phyloP scores from a whole-genome alignment of 2,329 filamentous ascomycete genomes.

The Verticillium klebahnii region DNA sequence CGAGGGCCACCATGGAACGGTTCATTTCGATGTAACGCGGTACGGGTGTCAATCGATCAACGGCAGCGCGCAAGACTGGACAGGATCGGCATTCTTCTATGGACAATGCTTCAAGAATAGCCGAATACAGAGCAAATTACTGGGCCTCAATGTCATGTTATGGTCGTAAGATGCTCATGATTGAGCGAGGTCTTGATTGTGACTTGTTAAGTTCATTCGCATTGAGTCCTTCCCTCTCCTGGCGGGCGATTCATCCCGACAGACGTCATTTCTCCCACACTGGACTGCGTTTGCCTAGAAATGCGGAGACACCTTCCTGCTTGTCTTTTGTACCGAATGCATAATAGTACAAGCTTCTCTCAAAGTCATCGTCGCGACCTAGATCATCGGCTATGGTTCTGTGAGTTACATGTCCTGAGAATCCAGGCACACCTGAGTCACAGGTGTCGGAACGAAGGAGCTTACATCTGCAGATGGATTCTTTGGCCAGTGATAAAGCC shows the following conservation, averaged over 20 bases:
- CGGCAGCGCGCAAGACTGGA: too few relatives aligned
- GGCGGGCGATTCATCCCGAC: neutral
- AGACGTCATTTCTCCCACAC: neutral
- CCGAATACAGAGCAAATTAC: too few relatives aligned
- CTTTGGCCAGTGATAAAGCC: slow-evolving; percentile 22
- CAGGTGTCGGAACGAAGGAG: neutral
- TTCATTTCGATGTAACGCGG: too few relatives aligned
- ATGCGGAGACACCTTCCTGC: slow-evolving; percentile 22
- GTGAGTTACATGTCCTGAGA: neutral
- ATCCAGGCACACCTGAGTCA: too few relatives aligned
- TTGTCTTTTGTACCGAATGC: slow-evolving; percentile 28
- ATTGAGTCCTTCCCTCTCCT: neutral
- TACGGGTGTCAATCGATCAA: too few relatives aligned
- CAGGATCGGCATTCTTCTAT: too few relatives aligned
- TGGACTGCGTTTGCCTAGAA: slow-evolving; percentile 20
- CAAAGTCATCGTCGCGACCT: slow-evolving; percentile 24
- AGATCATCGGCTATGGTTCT: slow-evolving; percentile 17
- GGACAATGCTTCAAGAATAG: too few relatives aligned
- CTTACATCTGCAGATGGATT: slow-evolving; percentile 23
- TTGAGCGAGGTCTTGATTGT: neutral
- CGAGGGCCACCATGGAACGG: too few relatives aligned
- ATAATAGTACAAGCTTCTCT: slow-evolving; percentile 28
- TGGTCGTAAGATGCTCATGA: neutral
- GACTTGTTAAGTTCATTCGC: neutral
- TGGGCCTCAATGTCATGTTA: too few relatives aligned